These are phyloP conservation scores for Ogataea polymorpha DNA, from an alignment of 805 yeast species.

Conservation along the genomic window DNA sequence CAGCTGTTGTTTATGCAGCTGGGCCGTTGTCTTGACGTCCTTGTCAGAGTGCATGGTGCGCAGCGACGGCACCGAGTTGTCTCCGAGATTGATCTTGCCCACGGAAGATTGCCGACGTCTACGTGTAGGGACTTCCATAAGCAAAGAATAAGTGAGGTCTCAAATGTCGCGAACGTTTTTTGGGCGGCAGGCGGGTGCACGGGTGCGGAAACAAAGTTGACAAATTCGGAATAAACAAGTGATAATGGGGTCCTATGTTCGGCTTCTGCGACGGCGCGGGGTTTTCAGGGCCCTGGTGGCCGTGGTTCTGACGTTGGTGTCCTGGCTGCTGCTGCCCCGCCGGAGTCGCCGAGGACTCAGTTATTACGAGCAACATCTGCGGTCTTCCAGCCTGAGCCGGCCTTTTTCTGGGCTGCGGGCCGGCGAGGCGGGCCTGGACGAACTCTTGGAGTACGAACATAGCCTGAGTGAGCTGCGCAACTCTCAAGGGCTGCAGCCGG, in stretches of 20 bases:
- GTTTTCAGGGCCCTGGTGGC: neutral
- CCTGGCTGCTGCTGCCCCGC: conserved; percentile 1
- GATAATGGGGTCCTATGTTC: neutral
- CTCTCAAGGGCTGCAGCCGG: conserved; percentile 8
- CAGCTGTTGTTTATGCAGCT: conserved; percentile 30
- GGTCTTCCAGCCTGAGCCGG: conserved; percentile 6
- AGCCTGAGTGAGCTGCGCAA: conserved; percentile 10
- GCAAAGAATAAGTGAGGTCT: neutral
- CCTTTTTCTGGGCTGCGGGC: conserved; percentile 2
- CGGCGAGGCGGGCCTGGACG: conserved; percentile 7
- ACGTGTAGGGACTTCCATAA: conserved; percentile 8
- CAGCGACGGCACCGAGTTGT: conserved; percentile 61
- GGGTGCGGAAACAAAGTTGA: neutral
- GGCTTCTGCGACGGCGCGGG: conserved; percentile 4
- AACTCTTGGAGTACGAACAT: conserved; percentile 13
- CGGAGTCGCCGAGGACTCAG: conserved; percentile 8
- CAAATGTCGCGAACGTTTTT: neutral
- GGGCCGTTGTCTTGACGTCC: conserved; percentile 39
- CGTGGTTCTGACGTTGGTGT: neutral
- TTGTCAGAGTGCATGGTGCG: conserved; percentile 59
- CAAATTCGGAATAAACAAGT: neutral
- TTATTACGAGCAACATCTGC: conserved; percentile 21
- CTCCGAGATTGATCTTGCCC: conserved; percentile 74
- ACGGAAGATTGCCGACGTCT: conserved; percentile 52
- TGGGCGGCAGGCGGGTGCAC: neutral